Conservation (phyloP, 305 asterid species). For the Fraxinus baroniana region DNA sequence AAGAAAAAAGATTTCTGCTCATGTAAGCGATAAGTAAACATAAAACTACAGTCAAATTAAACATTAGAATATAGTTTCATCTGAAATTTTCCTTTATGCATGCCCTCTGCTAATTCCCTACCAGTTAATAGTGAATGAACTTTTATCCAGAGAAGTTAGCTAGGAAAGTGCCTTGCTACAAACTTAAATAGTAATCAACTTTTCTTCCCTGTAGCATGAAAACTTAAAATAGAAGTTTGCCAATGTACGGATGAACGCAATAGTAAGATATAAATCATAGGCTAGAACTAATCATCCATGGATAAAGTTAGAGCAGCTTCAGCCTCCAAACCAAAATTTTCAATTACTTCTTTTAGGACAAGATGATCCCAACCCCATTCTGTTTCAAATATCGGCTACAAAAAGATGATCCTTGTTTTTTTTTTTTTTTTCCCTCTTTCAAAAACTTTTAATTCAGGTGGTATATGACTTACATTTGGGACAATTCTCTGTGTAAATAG, state of each 20-base stretch:
- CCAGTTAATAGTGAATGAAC: not conserved
- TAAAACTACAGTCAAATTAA: not conserved
- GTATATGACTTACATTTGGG: slow-evolving; percentile 39
- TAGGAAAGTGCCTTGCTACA: not conserved
- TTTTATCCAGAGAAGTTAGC: not conserved
- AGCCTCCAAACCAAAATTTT: not conserved
- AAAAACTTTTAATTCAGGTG: slow-evolving; percentile 7
- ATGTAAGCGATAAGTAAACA: not conserved
- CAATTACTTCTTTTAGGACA: not conserved
- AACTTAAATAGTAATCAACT: not conserved
- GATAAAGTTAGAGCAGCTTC: not conserved
- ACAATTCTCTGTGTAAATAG: slow-evolving; percentile 55
- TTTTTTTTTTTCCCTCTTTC: not conserved
- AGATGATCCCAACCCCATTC: not conserved
- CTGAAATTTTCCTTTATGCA: not conserved
- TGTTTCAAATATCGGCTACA: not conserved
- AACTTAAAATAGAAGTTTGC: not conserved
- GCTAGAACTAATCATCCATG: not conserved
- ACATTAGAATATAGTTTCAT: not conserved
- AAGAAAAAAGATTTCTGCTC: not conserved
- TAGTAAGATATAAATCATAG: not conserved
- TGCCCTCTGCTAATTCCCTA: not conserved
- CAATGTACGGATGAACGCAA: not conserved
- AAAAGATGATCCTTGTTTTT: not conserved
- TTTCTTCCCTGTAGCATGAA: not conserved